Percentiles rank a stretch among this genome's conserved stretches.
phyloP scores from a whole-genome alignment of 108 stramenopile species.

The Stephanodiscus triporus region DNA sequence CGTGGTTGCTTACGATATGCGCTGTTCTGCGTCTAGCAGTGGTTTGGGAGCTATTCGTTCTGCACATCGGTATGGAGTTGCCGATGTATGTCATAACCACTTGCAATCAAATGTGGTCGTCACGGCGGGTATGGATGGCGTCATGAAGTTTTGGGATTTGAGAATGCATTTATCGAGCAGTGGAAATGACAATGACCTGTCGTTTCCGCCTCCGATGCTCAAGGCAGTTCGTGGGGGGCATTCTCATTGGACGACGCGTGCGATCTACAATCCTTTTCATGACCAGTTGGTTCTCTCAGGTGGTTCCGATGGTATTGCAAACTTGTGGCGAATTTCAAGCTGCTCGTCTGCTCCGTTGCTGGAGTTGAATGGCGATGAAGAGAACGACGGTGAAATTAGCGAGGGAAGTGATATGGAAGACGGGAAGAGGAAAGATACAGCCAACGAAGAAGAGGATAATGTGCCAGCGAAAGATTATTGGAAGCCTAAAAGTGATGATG shows the following conservation, averaged over 20 bases:
- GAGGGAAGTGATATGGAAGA: slow-evolving; percentile 18
- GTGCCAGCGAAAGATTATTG: slow-evolving; percentile 2
- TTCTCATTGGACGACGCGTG: slow-evolving; percentile 83
- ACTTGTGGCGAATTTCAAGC: slow-evolving; percentile 94
- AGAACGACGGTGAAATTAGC: slow-evolving; percentile 2
- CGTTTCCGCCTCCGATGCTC: slow-evolving; percentile 43
- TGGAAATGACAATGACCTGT: neutral
- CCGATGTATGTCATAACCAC: slow-evolving; percentile 94
- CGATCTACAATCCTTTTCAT: slow-evolving; percentile 96
- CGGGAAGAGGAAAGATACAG: slow-evolving; percentile 5
- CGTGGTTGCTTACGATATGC: slow-evolving; percentile 67
- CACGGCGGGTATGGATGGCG: slow-evolving; percentile 91
- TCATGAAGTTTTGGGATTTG: slow-evolving; percentile 97
- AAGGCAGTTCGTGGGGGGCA: slow-evolving; percentile 82
- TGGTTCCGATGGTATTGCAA: slow-evolving; percentile 91
- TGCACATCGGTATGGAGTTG: slow-evolving; percentile 74
- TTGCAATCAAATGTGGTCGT: slow-evolving; percentile 88
- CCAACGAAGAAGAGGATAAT: slow-evolving; percentile 3
- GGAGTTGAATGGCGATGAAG: slow-evolving; percentile 49
- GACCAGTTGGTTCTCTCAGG: slow-evolving; percentile 96
- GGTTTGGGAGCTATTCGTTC: slow-evolving; percentile 41
- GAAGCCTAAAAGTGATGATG: slow-evolving; percentile 12
- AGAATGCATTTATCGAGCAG: slow-evolving; percentile 42
- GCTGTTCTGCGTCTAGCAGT: slow-evolving; percentile 41
- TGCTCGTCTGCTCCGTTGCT: slow-evolving; percentile 94